A percentile compares a stretch with the other conserved stretches of the same genome.
These are phyloP conservation scores for Mucor piriformis DNA, from an alignment of 371 early-diverging fungal species.

Conservation along the genomic window DNA sequence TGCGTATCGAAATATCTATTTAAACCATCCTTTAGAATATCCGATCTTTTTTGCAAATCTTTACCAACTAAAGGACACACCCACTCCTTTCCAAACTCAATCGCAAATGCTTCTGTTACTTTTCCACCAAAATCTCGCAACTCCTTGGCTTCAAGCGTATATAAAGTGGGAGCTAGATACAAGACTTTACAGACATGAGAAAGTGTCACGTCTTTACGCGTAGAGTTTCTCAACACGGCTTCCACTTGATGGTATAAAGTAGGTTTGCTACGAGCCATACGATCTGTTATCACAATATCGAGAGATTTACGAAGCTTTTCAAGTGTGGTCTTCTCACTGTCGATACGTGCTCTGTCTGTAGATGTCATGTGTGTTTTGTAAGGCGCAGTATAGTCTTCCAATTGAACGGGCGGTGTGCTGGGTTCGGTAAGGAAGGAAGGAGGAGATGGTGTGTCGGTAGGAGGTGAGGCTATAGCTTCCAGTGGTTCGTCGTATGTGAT, in stretches of 20 bases:
- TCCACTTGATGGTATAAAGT: constrained; percentile 44
- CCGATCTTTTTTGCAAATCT: constrained; percentile 30
- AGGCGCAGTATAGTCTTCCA: constrained; percentile 7
- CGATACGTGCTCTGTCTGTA: constrained; percentile 35
- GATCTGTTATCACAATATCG: constrained; percentile 42
- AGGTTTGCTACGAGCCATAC: constrained; percentile 32
- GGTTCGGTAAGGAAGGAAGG: constrained; percentile 16
- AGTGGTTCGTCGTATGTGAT: neutral
- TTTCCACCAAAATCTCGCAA: constrained; percentile 30
- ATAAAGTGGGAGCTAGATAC: constrained; percentile 36
- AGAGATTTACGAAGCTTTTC: constrained; percentile 34
- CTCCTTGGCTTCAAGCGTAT: constrained; percentile 30
- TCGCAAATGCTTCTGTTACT: constrained; percentile 30
- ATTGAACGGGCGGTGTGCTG: constrained; percentile 12
- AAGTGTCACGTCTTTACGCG: constrained; percentile 32
- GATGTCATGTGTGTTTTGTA: constrained; percentile 15
- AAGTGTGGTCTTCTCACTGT: constrained; percentile 30
- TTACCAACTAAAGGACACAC: constrained; percentile 35
- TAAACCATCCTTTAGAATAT: constrained; percentile 15
- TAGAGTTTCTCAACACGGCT: constrained; percentile 34
- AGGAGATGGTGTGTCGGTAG: constrained; percentile 9
- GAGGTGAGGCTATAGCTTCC: neutral
- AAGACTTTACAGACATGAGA: constrained; percentile 36
- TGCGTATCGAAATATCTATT: constrained; percentile 30
- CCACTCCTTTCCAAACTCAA: constrained; percentile 37